phyloP scores from a whole-genome alignment of 208 protist species.

The Leishmania tarentolae region DNA sequence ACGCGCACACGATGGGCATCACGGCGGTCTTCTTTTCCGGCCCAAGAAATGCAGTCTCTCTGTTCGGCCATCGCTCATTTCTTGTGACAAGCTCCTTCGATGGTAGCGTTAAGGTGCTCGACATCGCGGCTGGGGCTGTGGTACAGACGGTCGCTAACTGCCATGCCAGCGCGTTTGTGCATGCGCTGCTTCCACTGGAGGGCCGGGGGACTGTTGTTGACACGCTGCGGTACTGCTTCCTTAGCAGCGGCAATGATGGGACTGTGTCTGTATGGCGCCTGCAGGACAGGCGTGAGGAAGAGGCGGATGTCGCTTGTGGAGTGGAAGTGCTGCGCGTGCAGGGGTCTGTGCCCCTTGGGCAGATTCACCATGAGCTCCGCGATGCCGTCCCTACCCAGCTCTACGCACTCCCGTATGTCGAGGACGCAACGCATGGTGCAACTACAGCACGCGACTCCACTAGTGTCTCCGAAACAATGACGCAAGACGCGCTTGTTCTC shows the following conservation, averaged over 20 bases:
- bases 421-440: neutral
- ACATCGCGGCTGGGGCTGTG: conserved; percentile 46
- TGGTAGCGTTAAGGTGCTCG: conserved; percentile 55
- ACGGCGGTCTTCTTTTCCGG: conserved; percentile 68
- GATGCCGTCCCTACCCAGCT: conserved; percentile 41
- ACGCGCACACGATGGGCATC: conserved; percentile 66
- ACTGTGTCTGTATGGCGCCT: conserved; percentile 63
- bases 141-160: conserved; percentile 46
- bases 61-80: conserved; percentile 53
- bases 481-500: conserved; percentile 39
- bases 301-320: neutral
- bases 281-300: conserved; percentile 8
- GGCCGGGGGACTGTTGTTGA: neutral
- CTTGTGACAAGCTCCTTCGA: conserved; percentile 79
- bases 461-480: neutral
- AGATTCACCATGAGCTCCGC: conserved; percentile 24
- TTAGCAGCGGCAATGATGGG: conserved; percentile 77
- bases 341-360: conserved; percentile 13
- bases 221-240: conserved; percentile 20
- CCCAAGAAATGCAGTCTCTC: conserved; percentile 18
- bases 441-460: neutral
- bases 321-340: conserved; percentile 27
- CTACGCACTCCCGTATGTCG: conserved; percentile 10
- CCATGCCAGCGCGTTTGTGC: conserved; percentile 63
- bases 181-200: conserved; percentile 46